A percentile compares a stretch with the other conserved stretches of the same genome.
Evolutionary conservation across 345 rosid species (phyloP).

Genomic region (Aegle marmelos): DNA sequence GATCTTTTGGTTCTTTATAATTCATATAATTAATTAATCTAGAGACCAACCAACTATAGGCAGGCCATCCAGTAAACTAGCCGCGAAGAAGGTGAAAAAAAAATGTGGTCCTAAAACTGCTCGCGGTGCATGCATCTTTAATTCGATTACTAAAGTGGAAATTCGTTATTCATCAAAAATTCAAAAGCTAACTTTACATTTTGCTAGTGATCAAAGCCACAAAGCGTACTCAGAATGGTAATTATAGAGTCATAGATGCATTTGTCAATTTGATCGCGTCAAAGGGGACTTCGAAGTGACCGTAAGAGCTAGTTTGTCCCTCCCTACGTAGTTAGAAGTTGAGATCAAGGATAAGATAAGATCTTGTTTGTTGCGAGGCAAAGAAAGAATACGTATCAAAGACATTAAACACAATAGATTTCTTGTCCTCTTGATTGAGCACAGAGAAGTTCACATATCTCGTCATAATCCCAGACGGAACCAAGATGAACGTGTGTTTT

Average conservation of each 20-base stretch:
- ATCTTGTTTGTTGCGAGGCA: too few relatives aligned
- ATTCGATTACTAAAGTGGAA: slow-evolving; percentile 5
- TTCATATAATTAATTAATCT: too few relatives aligned
- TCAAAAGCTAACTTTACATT: slow-evolving; percentile 8
- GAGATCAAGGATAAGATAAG: background rate
- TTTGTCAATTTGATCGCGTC: background rate
- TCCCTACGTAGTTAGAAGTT: background rate
- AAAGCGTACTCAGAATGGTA: background rate
- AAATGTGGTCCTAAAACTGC: slow-evolving; percentile 16
- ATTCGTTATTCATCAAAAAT: background rate
- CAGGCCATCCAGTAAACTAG: slow-evolving; percentile 13
- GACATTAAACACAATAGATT: too few relatives aligned
- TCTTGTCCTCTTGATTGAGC: background rate
- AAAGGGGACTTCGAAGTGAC: background rate
- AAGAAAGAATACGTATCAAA: too few relatives aligned
- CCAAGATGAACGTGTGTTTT: background rate
- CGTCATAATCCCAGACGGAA: background rate
- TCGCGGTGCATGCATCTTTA: background rate
- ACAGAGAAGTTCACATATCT: background rate
- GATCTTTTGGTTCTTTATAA: too few relatives aligned
- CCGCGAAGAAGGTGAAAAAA: slow-evolving; percentile 4
- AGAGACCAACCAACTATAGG: background rate
- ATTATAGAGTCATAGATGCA: background rate
- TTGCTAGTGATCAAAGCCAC: background rate
- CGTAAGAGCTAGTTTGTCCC: background rate